Conservation (phyloP, 768 basidiomycete genomes). For the Russula sp. region DNA sequence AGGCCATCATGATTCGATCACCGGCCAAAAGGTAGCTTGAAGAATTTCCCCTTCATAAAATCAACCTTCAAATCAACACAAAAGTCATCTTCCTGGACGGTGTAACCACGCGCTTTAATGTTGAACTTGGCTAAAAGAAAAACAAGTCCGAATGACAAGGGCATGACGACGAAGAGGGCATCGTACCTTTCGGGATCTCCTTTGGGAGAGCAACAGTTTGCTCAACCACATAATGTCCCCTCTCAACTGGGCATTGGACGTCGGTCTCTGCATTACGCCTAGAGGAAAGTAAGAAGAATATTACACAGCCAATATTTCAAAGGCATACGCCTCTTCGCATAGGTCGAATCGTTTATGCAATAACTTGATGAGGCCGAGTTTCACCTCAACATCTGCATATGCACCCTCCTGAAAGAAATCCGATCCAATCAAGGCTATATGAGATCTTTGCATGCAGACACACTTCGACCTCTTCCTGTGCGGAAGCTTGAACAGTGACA, state of each 20-base stretch:
- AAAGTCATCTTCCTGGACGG: slow-evolving; percentile 64
- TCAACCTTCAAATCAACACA: slow-evolving; percentile 80
- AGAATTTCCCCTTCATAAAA: slow-evolving; percentile 53
- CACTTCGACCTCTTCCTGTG: slow-evolving; percentile 65
- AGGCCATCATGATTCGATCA: slow-evolving; percentile 20
- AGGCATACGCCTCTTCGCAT: slow-evolving; percentile 89
- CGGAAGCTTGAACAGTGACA: slow-evolving; percentile 70
- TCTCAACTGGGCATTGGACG: slow-evolving; percentile 80
- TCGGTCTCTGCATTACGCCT: slow-evolving; percentile 73
- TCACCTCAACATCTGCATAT: slow-evolving; percentile 84
- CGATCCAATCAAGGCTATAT: not conserved
- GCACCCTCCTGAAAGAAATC: slow-evolving; percentile 72
- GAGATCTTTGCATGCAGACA: slow-evolving; percentile 1
- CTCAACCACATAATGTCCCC: slow-evolving; percentile 64
- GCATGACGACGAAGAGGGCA: not conserved
- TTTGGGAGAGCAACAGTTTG: slow-evolving; percentile 87
- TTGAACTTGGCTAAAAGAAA: slow-evolving; percentile 70
- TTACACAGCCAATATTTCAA: not conserved
- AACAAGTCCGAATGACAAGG: slow-evolving; percentile 12
- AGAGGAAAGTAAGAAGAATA: slow-evolving; percentile 7
- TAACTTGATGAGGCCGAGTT: slow-evolving; percentile 92
- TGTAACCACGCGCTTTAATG: slow-evolving; percentile 67
- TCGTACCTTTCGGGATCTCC: slow-evolving; percentile 80
- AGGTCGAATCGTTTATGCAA: slow-evolving; percentile 80
- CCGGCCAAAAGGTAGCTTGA: slow-evolving; percentile 34